Evolutionary conservation across 1,139 yeast genomes (phyloP).

Genomic region (Zygoascus hellenicus): DNA sequence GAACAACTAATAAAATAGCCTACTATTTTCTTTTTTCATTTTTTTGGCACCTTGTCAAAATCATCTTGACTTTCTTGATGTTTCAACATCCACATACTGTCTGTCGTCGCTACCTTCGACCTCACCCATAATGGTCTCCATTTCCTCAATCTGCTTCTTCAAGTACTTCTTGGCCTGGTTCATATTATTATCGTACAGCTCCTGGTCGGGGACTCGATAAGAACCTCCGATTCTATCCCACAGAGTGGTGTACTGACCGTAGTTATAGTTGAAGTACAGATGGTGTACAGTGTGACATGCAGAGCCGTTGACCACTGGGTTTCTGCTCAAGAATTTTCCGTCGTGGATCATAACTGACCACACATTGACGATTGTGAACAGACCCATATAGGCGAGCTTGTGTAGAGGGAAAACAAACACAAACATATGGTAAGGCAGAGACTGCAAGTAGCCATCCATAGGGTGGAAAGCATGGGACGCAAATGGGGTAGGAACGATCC

Average conservation of each 20-base stretch:
- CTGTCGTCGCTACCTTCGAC: slow-evolving; percentile 78
- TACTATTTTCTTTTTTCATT: background rate
- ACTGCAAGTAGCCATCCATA: slow-evolving; percentile 89
- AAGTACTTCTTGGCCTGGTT: slow-evolving; percentile 58
- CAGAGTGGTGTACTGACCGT: slow-evolving; percentile 94
- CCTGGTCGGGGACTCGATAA: slow-evolving; percentile 86
- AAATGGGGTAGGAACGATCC: slow-evolving; percentile 98
- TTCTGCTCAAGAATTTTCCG: slow-evolving; percentile 90
- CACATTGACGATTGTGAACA: slow-evolving; percentile 87
- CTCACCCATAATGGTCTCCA: slow-evolving; percentile 72
- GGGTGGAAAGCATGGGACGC: slow-evolving; percentile 99
- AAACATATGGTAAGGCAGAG: slow-evolving; percentile 85
- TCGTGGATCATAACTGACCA: slow-evolving; percentile 99
- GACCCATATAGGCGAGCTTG: slow-evolving; percentile 69
- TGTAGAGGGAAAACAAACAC: slow-evolving; percentile 91
- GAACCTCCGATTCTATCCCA: slow-evolving; percentile 97
- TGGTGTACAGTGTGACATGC: slow-evolving; percentile 98
- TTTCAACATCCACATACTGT: slow-evolving; percentile 38
- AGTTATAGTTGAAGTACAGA: slow-evolving; percentile 91
- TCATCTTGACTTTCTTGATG: background rate
- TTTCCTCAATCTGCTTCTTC: slow-evolving; percentile 65
- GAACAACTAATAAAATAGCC: too few species aligned
- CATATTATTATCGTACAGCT: slow-evolving; percentile 63
- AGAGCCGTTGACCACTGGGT: slow-evolving; percentile 92
- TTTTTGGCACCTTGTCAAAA: too few species aligned